Conservation (phyloP, 2,329 filamentous ascomycete genomes). For the Calonectria multiphialidica region DNA sequence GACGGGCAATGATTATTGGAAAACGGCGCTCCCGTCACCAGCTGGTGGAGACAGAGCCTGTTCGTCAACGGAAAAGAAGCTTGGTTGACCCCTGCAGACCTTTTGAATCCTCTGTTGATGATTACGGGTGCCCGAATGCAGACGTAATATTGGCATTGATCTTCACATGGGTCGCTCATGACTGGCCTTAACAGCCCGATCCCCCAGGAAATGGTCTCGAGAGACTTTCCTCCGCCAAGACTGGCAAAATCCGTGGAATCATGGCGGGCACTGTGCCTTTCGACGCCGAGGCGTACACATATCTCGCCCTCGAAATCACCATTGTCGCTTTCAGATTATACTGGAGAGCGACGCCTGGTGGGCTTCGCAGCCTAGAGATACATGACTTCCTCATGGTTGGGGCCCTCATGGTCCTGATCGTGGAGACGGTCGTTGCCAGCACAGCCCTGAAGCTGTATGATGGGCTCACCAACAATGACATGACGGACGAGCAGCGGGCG, state of each 20-base stretch:
- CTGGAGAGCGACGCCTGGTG: constrained; percentile 3
- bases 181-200: neutral
- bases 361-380: neutral
- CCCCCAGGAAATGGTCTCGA: neutral
- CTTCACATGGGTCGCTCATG: neutral
- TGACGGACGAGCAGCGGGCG: neutral
- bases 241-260: neutral
- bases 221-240: neutral
- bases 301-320: neutral
- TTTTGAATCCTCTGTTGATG: neutral
- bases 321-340: neutral
- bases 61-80: neutral
- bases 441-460: neutral
- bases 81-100: neutral
- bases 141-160: neutral
- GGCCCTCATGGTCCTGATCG: neutral
- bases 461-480: neutral
- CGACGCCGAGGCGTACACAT: neutral
- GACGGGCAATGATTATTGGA: neutral
- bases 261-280: neutral
- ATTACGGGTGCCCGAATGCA: neutral
- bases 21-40: neutral
- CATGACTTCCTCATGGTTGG: constrained; percentile 1
- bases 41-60: neutral
- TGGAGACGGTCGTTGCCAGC: neutral